A percentile compares a stretch with the other conserved stretches of the same genome.
Evolutionary conservation across 2,329 filamentous ascomycete genomes (phyloP).

Genomic region (Fusarium anthophilum): DNA sequence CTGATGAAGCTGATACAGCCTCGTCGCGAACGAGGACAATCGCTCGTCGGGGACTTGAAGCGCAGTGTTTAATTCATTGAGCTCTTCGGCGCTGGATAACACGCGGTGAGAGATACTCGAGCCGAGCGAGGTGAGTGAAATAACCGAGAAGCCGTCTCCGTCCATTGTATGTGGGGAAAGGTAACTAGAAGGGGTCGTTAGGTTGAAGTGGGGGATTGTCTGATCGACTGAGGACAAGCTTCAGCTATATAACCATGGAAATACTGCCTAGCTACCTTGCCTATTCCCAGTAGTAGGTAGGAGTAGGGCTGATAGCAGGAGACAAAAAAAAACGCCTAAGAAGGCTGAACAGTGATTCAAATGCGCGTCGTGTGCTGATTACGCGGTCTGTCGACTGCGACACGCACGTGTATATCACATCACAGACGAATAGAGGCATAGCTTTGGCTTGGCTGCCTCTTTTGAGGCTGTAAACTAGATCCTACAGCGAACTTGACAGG

Average conservation of each 20-base stretch:
- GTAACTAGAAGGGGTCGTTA: neutral
- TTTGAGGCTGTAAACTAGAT: slow-evolving; percentile 15
- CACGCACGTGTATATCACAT: slow-evolving; percentile 1
- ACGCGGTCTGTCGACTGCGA: slow-evolving; percentile 19
- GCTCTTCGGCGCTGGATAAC: slow-evolving; percentile 43
- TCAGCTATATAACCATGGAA: neutral
- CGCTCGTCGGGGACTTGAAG: slow-evolving; percentile 24
- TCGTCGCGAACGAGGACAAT: slow-evolving; percentile 36
- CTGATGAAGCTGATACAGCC: slow-evolving; percentile 42
- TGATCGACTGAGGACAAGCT: slow-evolving; percentile 3
- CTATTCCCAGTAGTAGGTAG: slow-evolving; percentile 15
- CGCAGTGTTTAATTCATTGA: slow-evolving; percentile 40
- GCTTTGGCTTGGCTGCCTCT: slow-evolving; percentile 23
- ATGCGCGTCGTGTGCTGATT: slow-evolving; percentile 22
- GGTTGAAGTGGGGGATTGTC: neutral
- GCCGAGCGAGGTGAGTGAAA: slow-evolving; percentile 46
- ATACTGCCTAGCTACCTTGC: neutral
- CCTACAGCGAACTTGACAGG: neutral
- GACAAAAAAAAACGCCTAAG: slow-evolving; percentile 6
- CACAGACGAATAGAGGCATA: slow-evolving; percentile 11
- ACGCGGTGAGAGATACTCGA: slow-evolving; percentile 45
- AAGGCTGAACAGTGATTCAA: neutral
- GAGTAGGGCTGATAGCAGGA: slow-evolving; percentile 14
- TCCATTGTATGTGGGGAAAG: slow-evolving; percentile 40
- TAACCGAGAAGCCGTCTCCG: slow-evolving; percentile 48